phyloP scores from a whole-genome alignment of 2,329 filamentous ascomycete species.

The Sporothrix inflata region DNA sequence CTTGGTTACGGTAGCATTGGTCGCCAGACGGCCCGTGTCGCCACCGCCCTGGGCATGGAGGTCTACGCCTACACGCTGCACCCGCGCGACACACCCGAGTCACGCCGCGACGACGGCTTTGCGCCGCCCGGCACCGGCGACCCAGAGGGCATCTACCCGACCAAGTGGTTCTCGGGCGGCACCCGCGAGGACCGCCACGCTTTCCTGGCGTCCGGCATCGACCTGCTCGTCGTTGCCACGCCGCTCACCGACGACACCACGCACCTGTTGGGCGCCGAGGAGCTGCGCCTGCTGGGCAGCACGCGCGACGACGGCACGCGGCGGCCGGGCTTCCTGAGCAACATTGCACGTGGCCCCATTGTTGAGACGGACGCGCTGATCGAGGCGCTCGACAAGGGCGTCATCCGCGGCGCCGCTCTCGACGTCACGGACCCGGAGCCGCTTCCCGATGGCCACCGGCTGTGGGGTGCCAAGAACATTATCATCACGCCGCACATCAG shows the following conservation, averaged over 20 bases:
- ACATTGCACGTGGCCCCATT: slow-evolving; percentile 67
- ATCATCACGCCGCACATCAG: slow-evolving; percentile 62
- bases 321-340: slow-evolving; percentile 64
- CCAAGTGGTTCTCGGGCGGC: slow-evolving; percentile 55
- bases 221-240: slow-evolving; percentile 56
- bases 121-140: slow-evolving; percentile 68
- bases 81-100: slow-evolving; percentile 67
- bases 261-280: slow-evolving; percentile 54
- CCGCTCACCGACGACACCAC: slow-evolving; percentile 55
- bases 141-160: slow-evolving; percentile 52
- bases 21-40: slow-evolving; percentile 58
- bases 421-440: slow-evolving; percentile 84
- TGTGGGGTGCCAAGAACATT: slow-evolving; percentile 72
- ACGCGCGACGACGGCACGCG: slow-evolving; percentile 33
- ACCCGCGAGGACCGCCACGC: slow-evolving; percentile 50
- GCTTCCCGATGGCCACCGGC: slow-evolving; percentile 65
- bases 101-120: slow-evolving; percentile 65
- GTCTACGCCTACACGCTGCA: slow-evolving; percentile 76
- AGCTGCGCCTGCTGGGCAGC: slow-evolving; percentile 51
- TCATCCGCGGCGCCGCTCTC: slow-evolving; percentile 66
- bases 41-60: slow-evolving; percentile 68
- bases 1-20: slow-evolving; percentile 60
- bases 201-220: slow-evolving; percentile 56
- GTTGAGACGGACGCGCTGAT: slow-evolving; percentile 61
- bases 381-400: slow-evolving; percentile 55